Base-by-base conservation (phyloP, 2,329 filamentous ascomycete genomes). In the Colletotrichum sp. region DNA sequence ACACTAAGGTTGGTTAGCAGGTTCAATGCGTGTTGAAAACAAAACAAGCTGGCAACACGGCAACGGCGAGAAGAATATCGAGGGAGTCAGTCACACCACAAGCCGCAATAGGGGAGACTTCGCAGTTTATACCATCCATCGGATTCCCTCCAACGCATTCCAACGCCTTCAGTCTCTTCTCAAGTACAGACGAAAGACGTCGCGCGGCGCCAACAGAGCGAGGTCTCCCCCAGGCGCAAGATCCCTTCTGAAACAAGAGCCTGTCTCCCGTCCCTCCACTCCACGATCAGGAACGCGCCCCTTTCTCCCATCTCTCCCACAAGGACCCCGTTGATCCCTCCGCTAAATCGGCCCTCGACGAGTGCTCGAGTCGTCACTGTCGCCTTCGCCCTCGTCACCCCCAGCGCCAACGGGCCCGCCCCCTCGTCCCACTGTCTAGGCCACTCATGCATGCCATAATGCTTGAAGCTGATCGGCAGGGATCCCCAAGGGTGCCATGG, bases 371-470 rank as follows among this genome's bases (percentile, higher is more conserved):
- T 75, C 72, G 62, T 75, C 60, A 65, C 24, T 64, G 30, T 65
- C 26, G 43, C 43, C 58, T 56, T 58, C n/a, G 58, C 55, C 61
- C 36, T 64, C 56, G 28, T 58, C 32, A 43, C 21, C 56, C 69
- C 70, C 56, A 34, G 43, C 34, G 58, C 58, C 66, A 36, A 65
- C 21, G 38, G 71, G 66, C 34, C 71, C 34, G 38, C 48, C 52
- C 73, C 67, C 68, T 72, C 62, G 69, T 75, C 69, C 65, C 73
- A 76, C 66, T 28, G 65, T 60, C 70, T 60, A 73, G 30, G 71
- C 60, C 66, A 71, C 71, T 74, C 71, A 76, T 76, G 74, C 74
- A 75, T 76, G 71, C 74, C 48, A 76, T 62, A 28, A 76, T 76
- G 71, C 74, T 66, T 75, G 71, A 34, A 58, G 73, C 48, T 48